These are phyloP conservation scores for Pseudozyma flocculosa DNA, from an alignment of 1,284 basidiomycete genomes.

Conservation along the genomic window DNA sequence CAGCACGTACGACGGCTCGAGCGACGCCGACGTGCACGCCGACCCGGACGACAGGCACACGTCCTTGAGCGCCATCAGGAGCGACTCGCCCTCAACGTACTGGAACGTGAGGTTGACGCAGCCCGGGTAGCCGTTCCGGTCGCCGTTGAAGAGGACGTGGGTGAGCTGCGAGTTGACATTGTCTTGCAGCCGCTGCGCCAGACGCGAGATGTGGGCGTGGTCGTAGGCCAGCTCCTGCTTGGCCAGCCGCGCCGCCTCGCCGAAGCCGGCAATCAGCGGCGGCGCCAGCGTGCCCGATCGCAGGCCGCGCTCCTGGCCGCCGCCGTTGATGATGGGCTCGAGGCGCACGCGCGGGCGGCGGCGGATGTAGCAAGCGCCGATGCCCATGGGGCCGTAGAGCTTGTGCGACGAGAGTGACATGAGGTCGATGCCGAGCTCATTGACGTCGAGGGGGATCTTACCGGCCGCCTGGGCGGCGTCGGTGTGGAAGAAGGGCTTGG, in stretches of 20 bases:
- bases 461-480: conserved; percentile 96
- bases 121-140: conserved; percentile 63
- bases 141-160: conserved; percentile 91
- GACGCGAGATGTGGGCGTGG: conserved; percentile 71
- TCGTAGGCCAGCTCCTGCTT: conserved; percentile 87
- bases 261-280: conserved; percentile 86
- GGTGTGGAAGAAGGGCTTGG: conserved; percentile 83
- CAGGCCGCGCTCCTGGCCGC: conserved; percentile 95
- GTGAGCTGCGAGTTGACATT: conserved; percentile 81
- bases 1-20: conserved; percentile 97
- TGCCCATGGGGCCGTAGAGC: conserved; percentile 95
- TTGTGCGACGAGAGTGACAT: conserved; percentile 98
- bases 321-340: conserved; percentile 92
- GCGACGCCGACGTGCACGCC: conserved; percentile 95
- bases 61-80: conserved; percentile 97
- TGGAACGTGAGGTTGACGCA: conserved; percentile 95
- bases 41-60: conserved; percentile 96
- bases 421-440: conserved; percentile 91
- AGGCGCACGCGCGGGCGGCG: conserved; percentile 87
- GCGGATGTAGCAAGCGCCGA: conserved; percentile 92
- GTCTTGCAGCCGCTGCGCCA: conserved; percentile 79
- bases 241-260: conserved; percentile 91
- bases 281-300: conserved; percentile 90
- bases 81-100: conserved; percentile 95
- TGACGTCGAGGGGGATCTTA: conserved; percentile 69